Base-by-base conservation (phyloP, 2,329 filamentous ascomycete genomes). In the Ophiostoma triangulosporum region DNA sequence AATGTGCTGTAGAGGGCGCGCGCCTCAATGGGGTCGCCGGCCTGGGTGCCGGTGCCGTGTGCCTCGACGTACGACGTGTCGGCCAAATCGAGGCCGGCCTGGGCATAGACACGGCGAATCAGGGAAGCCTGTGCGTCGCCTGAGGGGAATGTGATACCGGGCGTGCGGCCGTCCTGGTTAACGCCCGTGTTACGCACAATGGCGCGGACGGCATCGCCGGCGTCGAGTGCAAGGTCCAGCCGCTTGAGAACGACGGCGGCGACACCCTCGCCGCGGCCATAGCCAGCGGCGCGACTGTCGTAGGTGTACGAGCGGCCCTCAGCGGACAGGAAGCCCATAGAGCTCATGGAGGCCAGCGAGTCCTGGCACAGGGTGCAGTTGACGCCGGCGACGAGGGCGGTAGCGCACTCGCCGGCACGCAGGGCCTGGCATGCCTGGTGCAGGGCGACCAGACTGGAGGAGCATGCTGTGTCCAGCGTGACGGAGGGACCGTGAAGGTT, bases 201-300 rank as follows among this genome's bases (percentile, higher is more conserved):
- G 66, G 53, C 68, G 62, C 48, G 59, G 12, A 64, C 56, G 43
- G 54, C 57, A 14, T 74, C 57, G 11, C 70, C 71, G 46, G 69
- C 56, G 1, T 65, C 69, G 35, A 71, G 65, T 1, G 66, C 65
- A 2, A 33, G 20, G 8, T 56, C 50, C 0, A 77, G 61, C 0
- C 62, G 64, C 61, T 76, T 76, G 2, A 78, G 57, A 2, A 74
- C 52, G 4, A 77, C 50, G 7, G 64, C 62, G 0, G 62, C 69
- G n/a, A 69, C 62, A 3, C 73, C 74, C 58, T 78, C 75, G 4
- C 72, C 73, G n/a, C 74, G 67, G 0, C 64, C 69, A 56, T 77
- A 78, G 3, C 75, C 75, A 52, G 72, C 64, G 0, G 68, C 75
- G 3, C 63, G 60, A 15, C 62, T 57, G 55, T 75, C 73, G 49